These are phyloP conservation scores for Straminergon stramineum DNA, from an alignment of 225 moss, liverwort and hornwort species.

Conservation along the genomic window DNA sequence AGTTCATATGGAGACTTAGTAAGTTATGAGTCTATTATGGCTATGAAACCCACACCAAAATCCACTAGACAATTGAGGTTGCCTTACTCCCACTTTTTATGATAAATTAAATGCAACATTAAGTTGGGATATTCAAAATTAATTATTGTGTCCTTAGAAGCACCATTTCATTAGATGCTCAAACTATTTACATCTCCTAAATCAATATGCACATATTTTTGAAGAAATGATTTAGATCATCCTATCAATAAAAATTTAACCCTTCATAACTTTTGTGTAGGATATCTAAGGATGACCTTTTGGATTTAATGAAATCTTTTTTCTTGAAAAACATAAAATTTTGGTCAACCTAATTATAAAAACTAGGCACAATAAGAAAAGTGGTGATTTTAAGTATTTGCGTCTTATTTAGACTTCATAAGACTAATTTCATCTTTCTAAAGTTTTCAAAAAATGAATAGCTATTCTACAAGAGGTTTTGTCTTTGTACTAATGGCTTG, in stretches of 20 bases:
- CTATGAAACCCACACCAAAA: neutral
- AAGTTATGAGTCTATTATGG: neutral
- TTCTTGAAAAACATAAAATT: too few species aligned
- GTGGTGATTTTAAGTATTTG: neutral
- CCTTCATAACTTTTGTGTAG: too few species aligned
- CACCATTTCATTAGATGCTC: neutral
- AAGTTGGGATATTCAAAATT: neutral
- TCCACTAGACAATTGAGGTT: neutral
- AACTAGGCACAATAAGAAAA: neutral
- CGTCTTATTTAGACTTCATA: neutral
- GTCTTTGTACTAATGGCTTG: neutral
- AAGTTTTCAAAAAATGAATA: neutral
- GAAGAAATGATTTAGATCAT: neutral
- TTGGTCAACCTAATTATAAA: neutral
- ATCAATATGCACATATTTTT: neutral
- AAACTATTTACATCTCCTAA: neutral
- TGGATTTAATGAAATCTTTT: accelerated
- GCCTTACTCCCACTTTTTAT: neutral
- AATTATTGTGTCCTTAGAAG: neutral
- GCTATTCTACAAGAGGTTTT: neutral
- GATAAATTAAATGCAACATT: neutral
- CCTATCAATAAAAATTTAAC: neutral
- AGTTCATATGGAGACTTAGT: neutral
- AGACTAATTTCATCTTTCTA: neutral
- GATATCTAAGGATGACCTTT: neutral